phyloP scores from a whole-genome alignment of 2,329 filamentous ascomycete genomes.

The Fusarium hainanense region DNA sequence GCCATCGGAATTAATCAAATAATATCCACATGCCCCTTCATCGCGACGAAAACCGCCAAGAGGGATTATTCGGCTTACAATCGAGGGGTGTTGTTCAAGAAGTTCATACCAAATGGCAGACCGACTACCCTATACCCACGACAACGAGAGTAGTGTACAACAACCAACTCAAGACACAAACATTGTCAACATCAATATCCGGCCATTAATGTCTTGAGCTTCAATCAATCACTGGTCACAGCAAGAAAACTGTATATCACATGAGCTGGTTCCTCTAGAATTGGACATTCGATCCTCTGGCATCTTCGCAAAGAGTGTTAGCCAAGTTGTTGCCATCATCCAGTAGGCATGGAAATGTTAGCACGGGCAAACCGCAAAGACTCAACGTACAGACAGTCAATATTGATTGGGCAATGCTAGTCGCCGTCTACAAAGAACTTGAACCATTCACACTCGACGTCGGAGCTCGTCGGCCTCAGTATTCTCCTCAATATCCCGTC shows the following conservation, averaged over 20 bases:
- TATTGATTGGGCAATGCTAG: rapidly evolving
- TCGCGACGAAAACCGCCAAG: neutral
- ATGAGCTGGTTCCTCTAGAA: neutral
- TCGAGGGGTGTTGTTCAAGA: neutral
- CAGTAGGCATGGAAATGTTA: neutral
- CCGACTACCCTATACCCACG: neutral
- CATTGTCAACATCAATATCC: neutral
- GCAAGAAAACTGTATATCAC: rapidly evolving
- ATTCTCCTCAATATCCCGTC: neutral
- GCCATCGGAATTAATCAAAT: too few relatives aligned
- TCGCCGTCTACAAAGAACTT: neutral
- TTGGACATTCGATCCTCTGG: neutral
- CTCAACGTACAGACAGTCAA: neutral
- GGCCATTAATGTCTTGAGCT: too few relatives aligned
- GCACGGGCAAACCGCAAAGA: neutral
- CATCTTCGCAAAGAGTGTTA: neutral
- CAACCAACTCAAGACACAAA: neutral
- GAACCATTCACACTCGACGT: neutral
- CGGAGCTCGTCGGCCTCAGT: neutral
- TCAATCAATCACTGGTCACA: neutral
- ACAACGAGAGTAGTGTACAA: neutral
- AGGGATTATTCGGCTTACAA: neutral
- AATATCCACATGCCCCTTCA: too few relatives aligned
- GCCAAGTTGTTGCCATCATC: neutral
- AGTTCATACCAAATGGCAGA: rapidly evolving